Base-by-base conservation (phyloP, 2,329 filamentous ascomycete species). In the Alternaria sp. region DNA sequence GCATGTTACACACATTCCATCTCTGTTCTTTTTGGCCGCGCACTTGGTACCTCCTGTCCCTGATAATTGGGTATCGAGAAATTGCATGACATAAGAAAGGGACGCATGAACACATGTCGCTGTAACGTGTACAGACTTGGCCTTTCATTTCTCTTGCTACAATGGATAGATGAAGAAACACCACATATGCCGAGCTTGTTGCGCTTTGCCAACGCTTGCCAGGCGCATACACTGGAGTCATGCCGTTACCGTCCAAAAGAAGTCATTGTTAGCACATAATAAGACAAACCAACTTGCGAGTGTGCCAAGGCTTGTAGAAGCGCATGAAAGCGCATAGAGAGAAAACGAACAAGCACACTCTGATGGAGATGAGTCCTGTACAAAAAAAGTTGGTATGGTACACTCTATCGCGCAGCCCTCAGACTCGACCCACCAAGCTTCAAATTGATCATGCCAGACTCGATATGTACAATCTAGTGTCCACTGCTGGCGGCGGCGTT, bases 371-470 rank as follows among this genome's bases (percentile, higher is more conserved):
- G 53, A 48, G 59, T 63, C 46, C 44, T 62, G 57, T 54, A 60
- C 49, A 32, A 59, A 73, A 69, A 57, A 58, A 70, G 60, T 68
- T 71, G 66, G 66, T 77, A 70, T 70, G 74, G 69, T 79, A 79
- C 77, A 79, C 68, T 79, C 77, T 79, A 79, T 70, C 76, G 70
- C 72, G 78, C 75, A 78, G 53, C 58, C 68, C 53, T 60, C 58
- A 53, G 54, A 63, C 62, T 60, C 54, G 51, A 65, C 56, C 62
- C 59, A 30, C 57, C 51, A 47, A 32, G 32, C 54, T 63, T 52
- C 47, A 53, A 52, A 65, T 56, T 36, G 39, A 52, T 55, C 56
- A 63, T 64, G 20, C 56, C 63, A 54, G 43, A 56, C 57, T 51
- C 48, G 61, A 57, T 73, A 62, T 70, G 65, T 66, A 72, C 55